Conservation (phyloP, 2,329 filamentous ascomycete species). For the Colletotrichum somersetense region DNA sequence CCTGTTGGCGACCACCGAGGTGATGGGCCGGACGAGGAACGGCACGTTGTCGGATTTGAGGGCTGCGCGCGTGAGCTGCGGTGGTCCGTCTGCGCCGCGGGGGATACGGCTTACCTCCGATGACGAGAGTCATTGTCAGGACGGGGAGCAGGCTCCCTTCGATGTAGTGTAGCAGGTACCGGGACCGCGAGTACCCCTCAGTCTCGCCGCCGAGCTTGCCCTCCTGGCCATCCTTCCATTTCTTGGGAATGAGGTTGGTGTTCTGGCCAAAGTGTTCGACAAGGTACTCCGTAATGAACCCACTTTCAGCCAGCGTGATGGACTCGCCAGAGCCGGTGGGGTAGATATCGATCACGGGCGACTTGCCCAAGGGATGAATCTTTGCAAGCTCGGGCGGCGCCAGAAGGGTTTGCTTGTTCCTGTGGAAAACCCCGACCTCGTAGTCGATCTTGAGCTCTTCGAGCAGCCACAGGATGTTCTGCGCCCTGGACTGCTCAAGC, state of each 20-base stretch:
- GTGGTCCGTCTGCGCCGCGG: background rate
- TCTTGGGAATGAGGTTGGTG: conserved; percentile 62
- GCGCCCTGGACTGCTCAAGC: conserved; percentile 86
- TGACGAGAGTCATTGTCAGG: conserved; percentile 73
- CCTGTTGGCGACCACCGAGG: conserved; percentile 59
- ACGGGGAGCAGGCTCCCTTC: conserved; percentile 87
- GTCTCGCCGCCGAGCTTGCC: conserved; percentile 70
- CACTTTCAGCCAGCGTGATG: conserved; percentile 83
- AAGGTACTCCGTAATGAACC: conserved; percentile 84
- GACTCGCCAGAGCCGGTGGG: conserved; percentile 56
- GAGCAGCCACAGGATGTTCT: conserved; percentile 87
- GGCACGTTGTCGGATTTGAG: conserved; percentile 62
- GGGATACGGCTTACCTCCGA: conserved; percentile 57
- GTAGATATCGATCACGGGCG: conserved; percentile 80
- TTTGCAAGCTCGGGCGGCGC: conserved; percentile 82
- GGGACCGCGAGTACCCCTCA: conserved; percentile 69
- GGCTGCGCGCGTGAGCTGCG: conserved; percentile 45
- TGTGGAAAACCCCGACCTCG: conserved; percentile 83
- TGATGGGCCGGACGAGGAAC: conserved; percentile 67
- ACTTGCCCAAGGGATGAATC: conserved; percentile 88
- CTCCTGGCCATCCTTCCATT: conserved; percentile 70
- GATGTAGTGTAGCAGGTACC: conserved; percentile 83
- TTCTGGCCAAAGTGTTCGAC: conserved; percentile 70
- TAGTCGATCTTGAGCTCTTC: conserved; percentile 86
- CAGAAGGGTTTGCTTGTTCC: conserved; percentile 69